Evolutionary conservation across 1,139 yeast genomes (phyloP).

Genomic region (Taphrina deformans): DNA sequence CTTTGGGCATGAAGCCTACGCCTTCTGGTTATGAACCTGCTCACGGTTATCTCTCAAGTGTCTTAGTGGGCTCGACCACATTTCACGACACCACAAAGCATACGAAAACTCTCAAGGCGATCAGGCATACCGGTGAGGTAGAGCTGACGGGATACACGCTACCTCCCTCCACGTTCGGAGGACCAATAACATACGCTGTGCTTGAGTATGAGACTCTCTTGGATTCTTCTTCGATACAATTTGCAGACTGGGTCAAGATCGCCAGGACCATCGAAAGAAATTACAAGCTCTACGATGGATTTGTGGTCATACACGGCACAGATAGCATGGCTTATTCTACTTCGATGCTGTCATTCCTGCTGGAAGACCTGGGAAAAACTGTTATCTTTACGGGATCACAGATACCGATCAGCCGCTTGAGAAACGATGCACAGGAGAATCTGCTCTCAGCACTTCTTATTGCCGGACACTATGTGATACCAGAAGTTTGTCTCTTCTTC

Average conservation of each 20-base stretch:
- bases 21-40: constrained; percentile 25
- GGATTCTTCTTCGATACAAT: constrained; percentile 27
- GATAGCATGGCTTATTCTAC: constrained; percentile 33
- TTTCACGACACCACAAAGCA: constrained; percentile 14
- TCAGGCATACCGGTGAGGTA: constrained; percentile 8
- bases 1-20: constrained; percentile 30
- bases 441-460: constrained; percentile 23
- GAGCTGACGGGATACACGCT: constrained; percentile 10
- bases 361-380: constrained; percentile 32
- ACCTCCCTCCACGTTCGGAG: constrained; percentile 18
- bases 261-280: constrained; percentile 24
- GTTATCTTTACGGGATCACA: constrained; percentile 32
- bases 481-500: constrained; percentile 33
- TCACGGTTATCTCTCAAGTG: constrained; percentile 10
- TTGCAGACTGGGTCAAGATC: constrained; percentile 30
- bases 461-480: constrained; percentile 30
- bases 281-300: constrained; percentile 31
- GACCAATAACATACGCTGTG: constrained; percentile 12
- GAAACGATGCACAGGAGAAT: constrained; percentile 31
- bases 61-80: constrained; percentile 5
- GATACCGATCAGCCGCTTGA: constrained; percentile 27
- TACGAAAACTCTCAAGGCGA: neutral
- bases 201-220: constrained; percentile 29
- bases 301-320: constrained; percentile 31
- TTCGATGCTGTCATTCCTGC: constrained; percentile 28